A percentile compares a stretch with the other conserved stretches of the same genome.
phyloP scores from a whole-genome alignment of 2,329 filamentous ascomycete species.

The Xenoacremonium recifei region DNA sequence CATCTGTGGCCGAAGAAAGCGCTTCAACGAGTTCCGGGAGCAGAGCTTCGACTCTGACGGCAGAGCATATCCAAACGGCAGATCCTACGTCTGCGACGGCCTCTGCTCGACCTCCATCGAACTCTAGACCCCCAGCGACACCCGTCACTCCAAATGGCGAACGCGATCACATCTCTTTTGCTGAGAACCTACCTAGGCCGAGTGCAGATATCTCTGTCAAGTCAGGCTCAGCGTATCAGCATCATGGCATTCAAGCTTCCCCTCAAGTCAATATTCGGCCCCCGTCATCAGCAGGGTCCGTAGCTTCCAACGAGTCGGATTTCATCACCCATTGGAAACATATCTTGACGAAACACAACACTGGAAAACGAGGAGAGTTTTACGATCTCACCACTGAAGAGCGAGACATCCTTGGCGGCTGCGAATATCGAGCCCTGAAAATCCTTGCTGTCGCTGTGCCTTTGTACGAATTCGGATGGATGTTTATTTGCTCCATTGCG shows the following conservation, averaged over 20 bases:
- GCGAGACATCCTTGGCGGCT: constrained; percentile 58
- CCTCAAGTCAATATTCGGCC: constrained; percentile 3
- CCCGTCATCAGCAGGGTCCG: constrained; percentile 19
- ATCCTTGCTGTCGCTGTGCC: constrained; percentile 60
- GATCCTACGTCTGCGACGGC: too few species aligned
- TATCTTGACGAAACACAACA: constrained; percentile 36
- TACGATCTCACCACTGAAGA: constrained; percentile 52
- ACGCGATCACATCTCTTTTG: constrained; percentile 21
- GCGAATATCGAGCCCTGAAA: constrained; percentile 62
- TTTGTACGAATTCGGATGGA: constrained; percentile 58
- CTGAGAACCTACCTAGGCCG: constrained; percentile 5
- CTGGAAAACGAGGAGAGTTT: constrained; percentile 54
- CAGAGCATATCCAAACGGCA: too few species aligned
- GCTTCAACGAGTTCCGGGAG: constrained; percentile 20
- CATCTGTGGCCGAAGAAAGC: constrained; percentile 18
- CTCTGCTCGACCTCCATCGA: too few species aligned
- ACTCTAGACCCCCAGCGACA: too few species aligned
- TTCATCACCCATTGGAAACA: constrained; percentile 29
- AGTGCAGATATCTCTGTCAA: constrained; percentile 7
- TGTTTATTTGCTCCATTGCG: constrained; percentile 56
- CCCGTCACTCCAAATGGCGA: constrained; percentile 4
- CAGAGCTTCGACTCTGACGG: constrained; percentile 19
- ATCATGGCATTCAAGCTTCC: constrained; percentile 4
- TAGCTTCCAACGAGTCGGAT: constrained; percentile 22
- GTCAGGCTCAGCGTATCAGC: constrained; percentile 16